Evolutionary conservation across 768 basidiomycete species (phyloP), one percentile per base, ranked within the genome.

Genomic region (Pisolithus orientalis): DNA sequence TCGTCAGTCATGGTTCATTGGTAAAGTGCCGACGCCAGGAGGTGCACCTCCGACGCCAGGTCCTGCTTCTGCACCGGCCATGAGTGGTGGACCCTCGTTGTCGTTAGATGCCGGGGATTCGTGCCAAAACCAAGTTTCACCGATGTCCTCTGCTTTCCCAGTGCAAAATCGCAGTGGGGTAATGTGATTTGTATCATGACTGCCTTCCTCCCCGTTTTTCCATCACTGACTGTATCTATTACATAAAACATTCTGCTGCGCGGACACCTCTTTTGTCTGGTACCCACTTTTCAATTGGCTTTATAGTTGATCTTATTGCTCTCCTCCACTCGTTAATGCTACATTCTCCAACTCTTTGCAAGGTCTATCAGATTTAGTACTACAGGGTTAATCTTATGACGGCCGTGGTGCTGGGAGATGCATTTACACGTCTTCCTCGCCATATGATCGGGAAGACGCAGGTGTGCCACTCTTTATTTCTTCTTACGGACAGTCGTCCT

Each of bases 1-100:
- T 50, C 47, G 46, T 10, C 58, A 87, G 77, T 93, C 91, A 24
- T 98, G 95, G 95, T 95, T 91, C 65, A 92, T 95, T 55, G 93
- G 94, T 49, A 96, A 94, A 67, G 82, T 90, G 27, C 74, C 78
- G 5, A 66, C 76, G 5, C 64, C 71, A 0, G 62, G 67, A 6
- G 73, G 66, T 6, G 72, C 66, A 65, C 79, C 55, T 64, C 78
- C 51, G 62, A 83, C 70, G 59, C 83, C 66, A 62, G 77, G 59
- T 77, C 53, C 80, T 70, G 75, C 69, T 58, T 65, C 75, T 11
- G 75, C 57, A 49, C 72, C 61, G 61, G 66, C 60, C 21, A 63
- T 58, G 31, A 63, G 55, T 16, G 60, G 50, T 17, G 68, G 62
- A 39, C 59, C 56, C 32, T 70, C 69, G 16, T 44, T 58, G 13